phyloP scores from a whole-genome alignment of 192 early-diverging fungal species.

The Podila horticola region DNA sequence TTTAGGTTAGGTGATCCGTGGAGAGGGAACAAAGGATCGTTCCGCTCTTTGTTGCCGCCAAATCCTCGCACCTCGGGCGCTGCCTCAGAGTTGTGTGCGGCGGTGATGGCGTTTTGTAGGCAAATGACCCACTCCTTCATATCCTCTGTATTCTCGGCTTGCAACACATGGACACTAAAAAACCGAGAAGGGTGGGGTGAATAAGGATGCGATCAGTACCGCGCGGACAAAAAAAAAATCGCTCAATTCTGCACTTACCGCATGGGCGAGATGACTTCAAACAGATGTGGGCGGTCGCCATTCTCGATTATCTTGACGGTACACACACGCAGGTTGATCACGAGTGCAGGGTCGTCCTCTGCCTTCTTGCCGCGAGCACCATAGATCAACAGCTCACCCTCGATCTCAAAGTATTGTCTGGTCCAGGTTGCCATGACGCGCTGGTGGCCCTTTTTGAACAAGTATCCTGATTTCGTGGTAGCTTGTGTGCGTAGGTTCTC shows the following conservation, averaged over 20 bases:
- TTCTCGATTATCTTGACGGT: slow-evolving; percentile 71
- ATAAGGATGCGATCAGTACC: not conserved
- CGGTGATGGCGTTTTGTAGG: slow-evolving; percentile 66
- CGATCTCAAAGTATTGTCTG: slow-evolving; percentile 80
- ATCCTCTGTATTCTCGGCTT: slow-evolving; percentile 77
- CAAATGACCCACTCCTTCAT: slow-evolving; percentile 83
- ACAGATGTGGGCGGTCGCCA: slow-evolving; percentile 79
- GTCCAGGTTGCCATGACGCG: slow-evolving; percentile 83
- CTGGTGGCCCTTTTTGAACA: slow-evolving; percentile 80
- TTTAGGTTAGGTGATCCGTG: slow-evolving; percentile 47
- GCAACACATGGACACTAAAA: slow-evolving; percentile 72
- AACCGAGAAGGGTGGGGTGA: not conserved
- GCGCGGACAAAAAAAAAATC: not conserved
- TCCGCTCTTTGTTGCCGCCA: slow-evolving; percentile 21
- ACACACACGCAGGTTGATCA: slow-evolving; percentile 79
- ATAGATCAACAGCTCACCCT: slow-evolving; percentile 67
- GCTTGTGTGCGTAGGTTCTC: slow-evolving; percentile 30
- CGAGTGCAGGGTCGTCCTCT: slow-evolving; percentile 64
- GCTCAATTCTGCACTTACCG: slow-evolving; percentile 46
- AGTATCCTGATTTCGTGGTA: slow-evolving; percentile 77
- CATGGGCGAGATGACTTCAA: slow-evolving; percentile 86
- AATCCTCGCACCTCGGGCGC: slow-evolving; percentile 50
- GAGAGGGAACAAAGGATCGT: slow-evolving; percentile 31
- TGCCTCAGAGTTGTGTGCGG: slow-evolving; percentile 63
- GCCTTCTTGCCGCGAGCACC: slow-evolving; percentile 47